Conservation (phyloP, 371 early-diverging fungal species). For the Mortierella sp. region DNA sequence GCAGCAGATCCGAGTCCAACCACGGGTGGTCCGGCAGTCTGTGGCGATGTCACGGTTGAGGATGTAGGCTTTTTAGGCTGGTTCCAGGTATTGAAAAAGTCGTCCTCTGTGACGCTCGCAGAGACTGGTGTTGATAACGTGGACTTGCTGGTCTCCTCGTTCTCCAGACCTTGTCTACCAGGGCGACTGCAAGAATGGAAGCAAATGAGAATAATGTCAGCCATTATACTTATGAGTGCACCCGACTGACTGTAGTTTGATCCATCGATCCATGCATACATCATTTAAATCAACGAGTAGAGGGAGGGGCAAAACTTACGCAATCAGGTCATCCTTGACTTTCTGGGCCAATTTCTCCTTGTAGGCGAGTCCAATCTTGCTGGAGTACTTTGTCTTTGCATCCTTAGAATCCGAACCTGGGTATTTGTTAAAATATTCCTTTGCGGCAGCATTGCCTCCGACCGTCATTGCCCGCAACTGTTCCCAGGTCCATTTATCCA, state of each 20-base stretch:
- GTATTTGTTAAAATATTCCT: constrained; percentile 79
- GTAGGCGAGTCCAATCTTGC: constrained; percentile 82
- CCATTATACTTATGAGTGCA: not conserved
- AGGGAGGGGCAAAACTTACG: constrained; percentile 58
- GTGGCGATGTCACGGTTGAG: constrained; percentile 20
- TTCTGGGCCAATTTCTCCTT: constrained; percentile 84
- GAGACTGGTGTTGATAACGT: constrained; percentile 19
- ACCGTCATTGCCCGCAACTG: constrained; percentile 95
- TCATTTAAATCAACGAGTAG: not conserved
- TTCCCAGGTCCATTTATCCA: constrained; percentile 96
- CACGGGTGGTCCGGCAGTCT: constrained; percentile 19
- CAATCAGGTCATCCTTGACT: constrained; percentile 81
- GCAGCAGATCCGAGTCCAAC: constrained; percentile 46
- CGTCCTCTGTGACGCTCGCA: constrained; percentile 32
- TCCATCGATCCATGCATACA: not conserved
- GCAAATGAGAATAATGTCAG: not conserved
- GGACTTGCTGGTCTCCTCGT: constrained; percentile 24
- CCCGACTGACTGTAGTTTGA: not conserved
- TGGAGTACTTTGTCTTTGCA: constrained; percentile 86
- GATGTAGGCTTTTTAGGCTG: constrained; percentile 44
- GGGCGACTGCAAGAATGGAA: constrained; percentile 24
- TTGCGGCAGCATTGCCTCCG: constrained; percentile 86
- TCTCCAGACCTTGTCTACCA: constrained; percentile 36
- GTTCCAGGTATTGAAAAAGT: constrained; percentile 54
- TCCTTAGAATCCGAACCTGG: constrained; percentile 69